A percentile compares a stretch with the other conserved stretches of the same genome.
Conservation (phyloP, 2,329 filamentous ascomycete species). For the Cryphonectria parasitica region DNA sequence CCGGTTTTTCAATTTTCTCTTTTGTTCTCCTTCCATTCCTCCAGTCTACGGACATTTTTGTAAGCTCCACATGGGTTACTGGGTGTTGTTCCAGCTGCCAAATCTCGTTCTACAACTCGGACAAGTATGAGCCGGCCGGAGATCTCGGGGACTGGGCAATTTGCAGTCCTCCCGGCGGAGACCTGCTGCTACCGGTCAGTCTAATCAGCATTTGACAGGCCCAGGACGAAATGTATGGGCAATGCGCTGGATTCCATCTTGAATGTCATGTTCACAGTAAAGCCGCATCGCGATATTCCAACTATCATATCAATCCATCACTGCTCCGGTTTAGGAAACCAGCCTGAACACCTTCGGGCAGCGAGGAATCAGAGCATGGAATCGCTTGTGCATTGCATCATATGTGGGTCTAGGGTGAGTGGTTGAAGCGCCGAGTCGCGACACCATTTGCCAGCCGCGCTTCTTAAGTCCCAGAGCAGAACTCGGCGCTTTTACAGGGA, state of each 20-base stretch:
- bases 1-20: neutral
- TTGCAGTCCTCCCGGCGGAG: neutral
- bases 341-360: conserved; percentile 22
- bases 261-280: neutral
- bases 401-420: conserved; percentile 19
- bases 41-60: neutral
- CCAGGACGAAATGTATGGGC: neutral
- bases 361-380: conserved; percentile 19
- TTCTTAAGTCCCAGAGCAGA: neutral
- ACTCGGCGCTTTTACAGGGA: conserved; percentile 17
- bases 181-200: neutral
- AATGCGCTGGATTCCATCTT: neutral
- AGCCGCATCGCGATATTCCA: neutral
- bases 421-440: neutral
- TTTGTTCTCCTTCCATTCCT: neutral
- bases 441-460: conserved; percentile 17
- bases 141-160: conserved; percentile 13
- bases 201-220: neutral
- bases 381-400: conserved; percentile 24
- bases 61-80: neutral
- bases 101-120: conserved; percentile 8
- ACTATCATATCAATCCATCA: neutral
- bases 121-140: conserved; percentile 2
- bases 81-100: neutral
- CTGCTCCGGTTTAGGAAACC: conserved; percentile 27